Evolutionary conservation across 2,329 filamentous ascomycete species (phyloP), one percentile per base, ranked within the genome.

Genomic region (Bipolaris zeicola): DNA sequence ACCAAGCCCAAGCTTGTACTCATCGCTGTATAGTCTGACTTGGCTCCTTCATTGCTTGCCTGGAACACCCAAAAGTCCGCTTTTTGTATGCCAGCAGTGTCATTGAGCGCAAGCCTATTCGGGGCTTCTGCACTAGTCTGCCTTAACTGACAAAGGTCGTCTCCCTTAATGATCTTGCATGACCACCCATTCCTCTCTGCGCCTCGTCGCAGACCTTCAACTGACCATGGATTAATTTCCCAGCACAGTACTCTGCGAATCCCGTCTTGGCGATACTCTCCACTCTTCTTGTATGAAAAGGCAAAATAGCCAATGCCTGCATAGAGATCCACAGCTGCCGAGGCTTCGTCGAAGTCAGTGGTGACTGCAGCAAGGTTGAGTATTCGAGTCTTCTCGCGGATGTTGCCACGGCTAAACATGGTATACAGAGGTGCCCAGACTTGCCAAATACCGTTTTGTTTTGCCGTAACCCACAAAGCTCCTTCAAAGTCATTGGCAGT

Each of bases 231-330:
- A 69, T 96, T 97, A 43, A 97, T 80, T 76, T 98, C 94, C 90
- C 91, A 98, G 65, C 92, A 91, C 39, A 95, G 79, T 1, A 97
- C 89, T 46, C 84, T 79, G 7, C 67, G 79, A 67, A 93, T 79
- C 0, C 91, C 92, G 16, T 89, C 84, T 57, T 80, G 82, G 6
- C 38, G 42, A 3, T 22, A 31, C 2, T 50, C 13, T 0, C 91
- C 92, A 24, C 89, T 84, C 59, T 80, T 83, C 8, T 88, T 83
- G 76, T 96, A 97, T 31, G 87, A 90, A 70, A 97, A 96, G 3
- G 89, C 86, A 76, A 98, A 97, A 77, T 97, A 97, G 5, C 94
- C 94, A 62, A 97, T 96, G 0, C 94, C 94, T 0, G 90, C 91
- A 78, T 96, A 97, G 57, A 98, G 79, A 74, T 98, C 94, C 0